Base-by-base conservation (phyloP, 2,329 filamentous ascomycete genomes). In the Fusarium albidum region DNA sequence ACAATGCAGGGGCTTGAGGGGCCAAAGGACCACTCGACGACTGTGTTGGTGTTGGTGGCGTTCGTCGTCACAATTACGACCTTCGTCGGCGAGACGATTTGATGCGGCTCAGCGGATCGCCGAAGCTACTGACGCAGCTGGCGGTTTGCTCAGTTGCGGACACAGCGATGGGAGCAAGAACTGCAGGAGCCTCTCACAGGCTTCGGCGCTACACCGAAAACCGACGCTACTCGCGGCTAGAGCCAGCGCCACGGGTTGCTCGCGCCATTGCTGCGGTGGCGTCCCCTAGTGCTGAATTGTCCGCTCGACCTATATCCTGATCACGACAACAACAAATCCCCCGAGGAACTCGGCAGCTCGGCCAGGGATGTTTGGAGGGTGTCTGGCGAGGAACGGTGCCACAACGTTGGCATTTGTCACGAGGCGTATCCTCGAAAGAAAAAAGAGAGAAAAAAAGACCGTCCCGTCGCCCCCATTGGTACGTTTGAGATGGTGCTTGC, bases 341-440 rank as follows among this genome's bases (percentile, higher is more conserved):
- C 43, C 33, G 33, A 46, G 38, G 25, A 9, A 14, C 14, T 47
- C 14, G 11, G n/a, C n/a, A n/a, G n/a, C n/a, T n/a, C n/a, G 26
- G 15, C 32, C 21, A 21, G 21, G n/a, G 21, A 21, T 21, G 4
- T 21, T 21, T 5, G 21, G 5, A 5, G 21, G 21, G 21, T 38
- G 28, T n/a, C 17, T 25, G 31, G 26, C 26, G n/a, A 17, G 11
- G 31, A 32, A 49, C 57, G 17, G 43, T 32, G 44, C 44, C 28
- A 48, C 37, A 44, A 51, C 39, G 42, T 56, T 61, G 31, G 49
- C 46, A 51, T 59, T 59, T 59, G 55, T 59, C 55, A 59, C 55
- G 9, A 45, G 40, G 21, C 31, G 37, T 44, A 56, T 57, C 52
- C 33, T 28, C 18, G 6, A 13, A 14, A n/a, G n/a, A n/a, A n/a